Evolutionary conservation across 148 eudicot genomes (phyloP).

Genomic region (Rheum nobile): DNA sequence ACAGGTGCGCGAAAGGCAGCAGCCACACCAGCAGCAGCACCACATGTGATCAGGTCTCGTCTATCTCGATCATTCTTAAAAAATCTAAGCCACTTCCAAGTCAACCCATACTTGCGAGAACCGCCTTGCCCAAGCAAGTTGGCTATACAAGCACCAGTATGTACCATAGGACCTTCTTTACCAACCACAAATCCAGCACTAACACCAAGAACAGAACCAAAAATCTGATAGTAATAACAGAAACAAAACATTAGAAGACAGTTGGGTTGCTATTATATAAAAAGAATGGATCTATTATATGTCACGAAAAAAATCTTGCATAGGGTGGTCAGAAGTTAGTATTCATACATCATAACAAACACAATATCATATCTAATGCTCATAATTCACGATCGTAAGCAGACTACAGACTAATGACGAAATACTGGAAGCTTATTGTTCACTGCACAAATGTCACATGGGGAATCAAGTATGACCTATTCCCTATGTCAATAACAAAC

Average conservation of each 20-base stretch:
- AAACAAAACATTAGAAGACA: neutral
- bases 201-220: slow-evolving; percentile 39
- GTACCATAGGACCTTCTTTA: slow-evolving; percentile 54
- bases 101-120: slow-evolving; percentile 37
- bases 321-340: too few species aligned
- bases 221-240: slow-evolving; percentile 19
- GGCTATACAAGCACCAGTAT: slow-evolving; percentile 57
- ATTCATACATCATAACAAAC: neutral
- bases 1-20: slow-evolving; percentile 68
- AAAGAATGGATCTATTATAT: neutral
- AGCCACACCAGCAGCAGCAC: slow-evolving; percentile 59
- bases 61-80: slow-evolving; percentile 59
- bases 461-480: too few species aligned
- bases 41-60: slow-evolving; percentile 49
- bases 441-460: too few species aligned
- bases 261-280: neutral
- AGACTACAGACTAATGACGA: too few species aligned
- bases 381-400: neutral
- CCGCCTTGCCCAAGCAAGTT: slow-evolving; percentile 55
- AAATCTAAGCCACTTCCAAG: slow-evolving; percentile 47
- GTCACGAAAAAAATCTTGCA: too few species aligned
- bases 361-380: neutral
- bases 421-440: too few species aligned
- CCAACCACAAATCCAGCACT: slow-evolving; percentile 48
- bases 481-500: too few species aligned